Conservation (phyloP, 345 rosid species). For the Eucalyptus grandis region DNA sequence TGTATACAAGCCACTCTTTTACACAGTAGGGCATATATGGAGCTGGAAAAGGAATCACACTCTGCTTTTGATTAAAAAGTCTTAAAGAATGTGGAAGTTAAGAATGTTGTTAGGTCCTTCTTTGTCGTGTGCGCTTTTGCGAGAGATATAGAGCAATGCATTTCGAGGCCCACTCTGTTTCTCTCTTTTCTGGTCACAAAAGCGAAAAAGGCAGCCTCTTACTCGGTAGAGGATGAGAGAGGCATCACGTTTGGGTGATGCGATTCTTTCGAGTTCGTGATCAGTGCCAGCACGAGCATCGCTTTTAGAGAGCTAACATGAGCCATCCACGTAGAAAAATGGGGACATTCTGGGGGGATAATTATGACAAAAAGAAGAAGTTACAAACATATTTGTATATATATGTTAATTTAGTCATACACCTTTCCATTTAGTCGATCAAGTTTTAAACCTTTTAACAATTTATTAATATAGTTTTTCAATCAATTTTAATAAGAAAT, state of each 20-base stretch:
- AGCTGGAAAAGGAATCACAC: not conserved
- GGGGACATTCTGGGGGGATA: not conserved
- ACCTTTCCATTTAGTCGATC: not conserved
- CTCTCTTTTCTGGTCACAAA: not conserved
- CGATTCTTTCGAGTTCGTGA: not conserved
- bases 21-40: not conserved
- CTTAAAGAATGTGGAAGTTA: not conserved
- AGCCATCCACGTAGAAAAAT: not conserved
- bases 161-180: not conserved
- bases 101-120: not conserved
- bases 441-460: not conserved
- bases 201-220: not conserved
- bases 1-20: not conserved
- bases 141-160: not conserved
- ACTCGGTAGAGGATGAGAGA: not conserved
- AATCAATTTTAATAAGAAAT: not conserved
- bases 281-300: not conserved
- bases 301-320: not conserved
- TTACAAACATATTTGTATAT: not conserved
- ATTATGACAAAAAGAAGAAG: not conserved
- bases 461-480: not conserved
- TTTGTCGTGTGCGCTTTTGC: not conserved
- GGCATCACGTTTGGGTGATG: not conserved
- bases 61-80: not conserved
- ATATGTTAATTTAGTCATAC: fast-evolving